Conservation (phyloP, 257 asterid genomes). For the Primulina tabacum region DNA sequence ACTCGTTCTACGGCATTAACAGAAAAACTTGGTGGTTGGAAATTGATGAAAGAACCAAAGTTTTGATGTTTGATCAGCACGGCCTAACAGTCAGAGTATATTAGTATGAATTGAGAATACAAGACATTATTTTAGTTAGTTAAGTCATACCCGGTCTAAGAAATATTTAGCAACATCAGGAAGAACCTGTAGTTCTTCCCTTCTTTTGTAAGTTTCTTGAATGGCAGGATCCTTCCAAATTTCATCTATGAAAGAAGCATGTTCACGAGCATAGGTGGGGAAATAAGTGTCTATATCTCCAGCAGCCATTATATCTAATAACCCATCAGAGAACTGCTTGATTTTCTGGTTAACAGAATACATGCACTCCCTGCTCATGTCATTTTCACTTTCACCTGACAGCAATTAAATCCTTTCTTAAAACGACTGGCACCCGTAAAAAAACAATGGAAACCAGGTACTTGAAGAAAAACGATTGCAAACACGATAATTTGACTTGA, state of each 20-base stretch:
- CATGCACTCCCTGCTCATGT: conserved; percentile 36
- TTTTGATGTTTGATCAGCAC: too few species aligned
- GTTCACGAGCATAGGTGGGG: conserved; percentile 56
- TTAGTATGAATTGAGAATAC: neutral
- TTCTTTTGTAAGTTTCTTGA: conserved; percentile 68
- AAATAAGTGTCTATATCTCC: conserved; percentile 46
- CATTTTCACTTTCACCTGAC: conserved; percentile 34
- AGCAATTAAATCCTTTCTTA: neutral
- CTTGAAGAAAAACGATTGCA: neutral
- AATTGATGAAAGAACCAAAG: neutral
- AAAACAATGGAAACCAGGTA: neutral
- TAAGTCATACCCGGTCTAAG: conserved; percentile 52
- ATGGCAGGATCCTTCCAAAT: conserved; percentile 75
- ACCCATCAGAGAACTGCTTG: conserved; percentile 50
- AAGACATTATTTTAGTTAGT: neutral
- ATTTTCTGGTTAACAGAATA: conserved; percentile 51
- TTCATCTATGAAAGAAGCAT: conserved; percentile 51
- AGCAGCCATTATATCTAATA: conserved; percentile 41
- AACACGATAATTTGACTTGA: neutral
- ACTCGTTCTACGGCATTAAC: neutral
- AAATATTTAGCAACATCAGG: conserved; percentile 64
- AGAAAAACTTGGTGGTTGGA: neutral
- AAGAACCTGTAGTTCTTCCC: conserved; percentile 45
- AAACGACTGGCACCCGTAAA: neutral
- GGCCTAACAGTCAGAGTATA: neutral